A percentile compares a stretch with the other conserved stretches of the same genome.
Conservation (phyloP, 305 asterid genomes). For the Salvia sclarea region DNA sequence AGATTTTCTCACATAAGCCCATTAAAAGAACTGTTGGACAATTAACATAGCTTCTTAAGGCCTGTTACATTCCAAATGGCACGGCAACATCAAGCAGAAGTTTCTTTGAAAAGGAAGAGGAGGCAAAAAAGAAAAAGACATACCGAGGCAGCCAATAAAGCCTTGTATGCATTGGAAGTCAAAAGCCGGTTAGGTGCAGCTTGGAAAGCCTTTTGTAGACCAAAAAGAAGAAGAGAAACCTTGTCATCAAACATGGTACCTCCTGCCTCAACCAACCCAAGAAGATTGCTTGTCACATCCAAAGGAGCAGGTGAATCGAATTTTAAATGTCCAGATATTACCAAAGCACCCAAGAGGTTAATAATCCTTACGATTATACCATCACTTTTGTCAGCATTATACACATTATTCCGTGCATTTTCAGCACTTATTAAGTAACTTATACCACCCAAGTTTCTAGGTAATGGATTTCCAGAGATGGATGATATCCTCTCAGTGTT, state of each 20-base stretch:
- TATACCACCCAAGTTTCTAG: slow-evolving; percentile 81
- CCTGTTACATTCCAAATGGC: slow-evolving; percentile 16
- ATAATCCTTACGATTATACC: slow-evolving; percentile 79
- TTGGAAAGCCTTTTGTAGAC: slow-evolving; percentile 93
- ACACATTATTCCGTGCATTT: slow-evolving; percentile 95
- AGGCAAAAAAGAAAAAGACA: slow-evolving; percentile 29
- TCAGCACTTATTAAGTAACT: slow-evolving; percentile 86
- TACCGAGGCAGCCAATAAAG: slow-evolving; percentile 95
- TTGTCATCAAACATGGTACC: slow-evolving; percentile 99
- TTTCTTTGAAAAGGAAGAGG: not conserved
- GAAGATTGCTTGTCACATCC: slow-evolving; percentile 63
- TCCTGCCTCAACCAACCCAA: slow-evolving; percentile 89
- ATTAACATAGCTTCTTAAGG: slow-evolving; percentile 5
- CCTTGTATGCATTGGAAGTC: slow-evolving; percentile 72
- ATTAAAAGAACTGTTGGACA: slow-evolving; percentile 20
- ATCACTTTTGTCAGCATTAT: slow-evolving; percentile 87
- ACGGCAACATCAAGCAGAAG: slow-evolving; percentile 25
- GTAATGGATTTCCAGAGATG: slow-evolving; percentile 58
- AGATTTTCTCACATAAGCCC: slow-evolving; percentile 19
- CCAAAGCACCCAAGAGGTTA: slow-evolving; percentile 83
- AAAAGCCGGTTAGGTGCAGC: slow-evolving; percentile 94
- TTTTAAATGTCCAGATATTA: slow-evolving; percentile 85
- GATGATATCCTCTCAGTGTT: slow-evolving; percentile 59
- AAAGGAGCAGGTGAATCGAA: slow-evolving; percentile 72
- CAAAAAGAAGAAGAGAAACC: slow-evolving; percentile 94